phyloP scores from a whole-genome alignment of 2,329 filamentous ascomycete genomes.

The Fusarium nurragi region DNA sequence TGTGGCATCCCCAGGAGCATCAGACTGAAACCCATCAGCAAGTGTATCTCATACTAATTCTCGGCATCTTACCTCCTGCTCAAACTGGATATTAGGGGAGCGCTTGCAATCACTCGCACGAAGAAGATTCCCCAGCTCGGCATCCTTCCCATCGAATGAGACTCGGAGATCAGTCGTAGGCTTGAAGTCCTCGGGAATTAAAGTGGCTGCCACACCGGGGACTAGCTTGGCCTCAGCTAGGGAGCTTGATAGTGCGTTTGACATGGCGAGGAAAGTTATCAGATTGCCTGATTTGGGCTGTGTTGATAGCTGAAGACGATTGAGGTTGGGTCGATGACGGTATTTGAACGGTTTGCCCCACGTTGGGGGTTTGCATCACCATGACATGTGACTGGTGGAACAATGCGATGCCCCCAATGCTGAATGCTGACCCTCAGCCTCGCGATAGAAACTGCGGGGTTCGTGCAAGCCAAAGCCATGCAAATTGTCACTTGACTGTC shows the following conservation, averaged over 20 bases:
- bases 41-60: rapidly evolving
- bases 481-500: too few relatives aligned
- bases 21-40: slow-evolving; percentile 23
- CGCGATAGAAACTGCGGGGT: not conserved
- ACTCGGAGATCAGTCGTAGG: slow-evolving; percentile 54
- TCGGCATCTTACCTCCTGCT: slow-evolving; percentile 42
- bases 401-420: slow-evolving; percentile 22
- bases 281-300: not conserved
- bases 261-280: slow-evolving; percentile 22
- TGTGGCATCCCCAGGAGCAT: slow-evolving; percentile 42
- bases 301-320: not conserved
- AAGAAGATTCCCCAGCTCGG: slow-evolving; percentile 53
- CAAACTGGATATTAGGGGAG: slow-evolving; percentile 51
- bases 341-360: slow-evolving; percentile 31
- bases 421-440: not conserved
- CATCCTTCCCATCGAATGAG: slow-evolving; percentile 47
- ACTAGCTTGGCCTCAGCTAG: slow-evolving; percentile 53
- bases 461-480: not conserved
- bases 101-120: slow-evolving; percentile 51
- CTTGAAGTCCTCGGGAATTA: slow-evolving; percentile 56
- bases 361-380: slow-evolving; percentile 30
- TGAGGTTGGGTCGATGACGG: slow-evolving; percentile 26
- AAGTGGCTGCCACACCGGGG: slow-evolving; percentile 50
- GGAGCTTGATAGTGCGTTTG: slow-evolving; percentile 42
- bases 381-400: slow-evolving; percentile 34